Evolutionary conservation across 495 filamentous ascomycete species (phyloP).

Genomic region (Penicillium longicatenatum): DNA sequence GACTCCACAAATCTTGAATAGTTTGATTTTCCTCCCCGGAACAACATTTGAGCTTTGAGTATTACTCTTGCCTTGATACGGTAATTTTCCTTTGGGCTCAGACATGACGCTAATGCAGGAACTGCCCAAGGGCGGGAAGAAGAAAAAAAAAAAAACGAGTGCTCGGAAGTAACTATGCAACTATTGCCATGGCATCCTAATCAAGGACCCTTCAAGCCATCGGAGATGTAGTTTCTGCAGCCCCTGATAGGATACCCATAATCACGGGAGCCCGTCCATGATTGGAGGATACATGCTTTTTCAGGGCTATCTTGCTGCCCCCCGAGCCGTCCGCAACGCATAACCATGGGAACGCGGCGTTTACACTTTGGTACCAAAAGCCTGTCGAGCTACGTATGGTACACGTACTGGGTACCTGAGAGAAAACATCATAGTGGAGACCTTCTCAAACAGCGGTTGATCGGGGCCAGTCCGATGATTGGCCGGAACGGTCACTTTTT

Average conservation of each 20-base stretch:
- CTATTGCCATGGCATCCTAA: not conserved
- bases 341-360: conserved; percentile 12
- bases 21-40: not conserved
- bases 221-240: not conserved
- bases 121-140: conserved; percentile 29
- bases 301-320: not conserved
- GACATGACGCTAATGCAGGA: conserved; percentile 49
- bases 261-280: conserved; percentile 1
- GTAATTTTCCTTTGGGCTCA: conserved; percentile 12
- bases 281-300: not conserved
- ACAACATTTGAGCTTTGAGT: not conserved
- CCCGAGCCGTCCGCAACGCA: conserved; percentile 7
- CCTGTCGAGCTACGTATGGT: not conserved
- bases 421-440: conserved; percentile 5
- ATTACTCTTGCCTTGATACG: not conserved
- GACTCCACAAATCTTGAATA: conserved; percentile 8
- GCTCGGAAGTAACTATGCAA: not conserved
- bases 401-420: not conserved
- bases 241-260: conserved; percentile 2
- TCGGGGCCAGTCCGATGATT: conserved; percentile 8
- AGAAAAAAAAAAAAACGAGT: not conserved
- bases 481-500: conserved; percentile 3
- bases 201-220: not conserved
- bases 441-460: conserved; percentile 8
- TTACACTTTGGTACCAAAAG: conserved; percentile 6